Evolutionary conservation across 1,284 basidiomycete species (phyloP).

Genomic region (Boletellus deceptivus): DNA sequence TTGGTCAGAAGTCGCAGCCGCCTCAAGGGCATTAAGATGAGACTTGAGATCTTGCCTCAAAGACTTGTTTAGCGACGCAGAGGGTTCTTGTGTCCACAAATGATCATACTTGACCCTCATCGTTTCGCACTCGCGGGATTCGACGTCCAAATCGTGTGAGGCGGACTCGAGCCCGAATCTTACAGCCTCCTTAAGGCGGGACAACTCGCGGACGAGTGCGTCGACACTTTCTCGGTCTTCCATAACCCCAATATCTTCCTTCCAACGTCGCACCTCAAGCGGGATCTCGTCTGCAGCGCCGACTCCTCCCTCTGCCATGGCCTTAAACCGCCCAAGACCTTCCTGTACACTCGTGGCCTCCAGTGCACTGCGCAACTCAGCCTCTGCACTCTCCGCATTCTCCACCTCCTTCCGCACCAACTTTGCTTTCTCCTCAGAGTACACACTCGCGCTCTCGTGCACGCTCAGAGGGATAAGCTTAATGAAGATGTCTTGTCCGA

Average conservation of each 20-base stretch:
- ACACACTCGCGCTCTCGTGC: conserved; percentile 94
- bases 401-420: conserved; percentile 89
- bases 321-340: conserved; percentile 73
- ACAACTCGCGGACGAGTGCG: conserved; percentile 60
- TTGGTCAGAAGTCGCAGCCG: conserved; percentile 77
- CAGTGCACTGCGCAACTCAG: conserved; percentile 75
- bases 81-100: conserved; percentile 88
- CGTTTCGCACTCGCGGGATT: conserved; percentile 80
- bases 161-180: conserved; percentile 60
- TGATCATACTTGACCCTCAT: conserved; percentile 87
- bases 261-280: conserved; percentile 71
- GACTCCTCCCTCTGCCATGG: conserved; percentile 71
- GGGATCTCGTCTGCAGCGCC: conserved; percentile 73
- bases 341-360: conserved; percentile 83
- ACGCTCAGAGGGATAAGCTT: conserved; percentile 91
- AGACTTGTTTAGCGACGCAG: conserved; percentile 67
- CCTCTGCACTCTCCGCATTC: conserved; percentile 80
- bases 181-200: conserved; percentile 60
- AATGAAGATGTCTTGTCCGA: conserved; percentile 90
- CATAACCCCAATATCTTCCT: conserved; percentile 69
- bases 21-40: conserved; percentile 72
- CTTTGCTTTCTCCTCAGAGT: conserved; percentile 99
- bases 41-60: conserved; percentile 80
- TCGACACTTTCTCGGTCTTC: conserved; percentile 69
- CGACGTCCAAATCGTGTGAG: conserved; percentile 67